phyloP scores from a whole-genome alignment of 768 basidiomycete genomes.

The Omphalotus guepiniiformis region DNA sequence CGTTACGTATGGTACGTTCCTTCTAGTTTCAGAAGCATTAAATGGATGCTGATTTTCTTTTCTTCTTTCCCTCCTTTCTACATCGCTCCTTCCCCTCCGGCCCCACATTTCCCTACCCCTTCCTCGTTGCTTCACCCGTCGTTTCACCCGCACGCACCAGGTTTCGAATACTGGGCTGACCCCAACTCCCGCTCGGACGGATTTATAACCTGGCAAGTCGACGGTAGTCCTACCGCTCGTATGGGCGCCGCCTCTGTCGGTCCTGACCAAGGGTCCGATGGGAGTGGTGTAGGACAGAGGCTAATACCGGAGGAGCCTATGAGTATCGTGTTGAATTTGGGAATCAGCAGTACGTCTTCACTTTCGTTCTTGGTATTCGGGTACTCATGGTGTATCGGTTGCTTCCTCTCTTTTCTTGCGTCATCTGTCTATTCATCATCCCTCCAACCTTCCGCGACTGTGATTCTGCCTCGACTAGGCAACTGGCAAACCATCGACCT shows the following conservation, averaged over 20 bases:
- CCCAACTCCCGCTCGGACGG: conserved; percentile 61
- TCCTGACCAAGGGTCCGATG: conserved; percentile 50
- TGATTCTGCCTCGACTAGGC: conserved; percentile 81
- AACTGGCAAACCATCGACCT: conserved; percentile 74
- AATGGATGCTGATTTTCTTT: conserved; percentile 47
- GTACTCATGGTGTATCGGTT: no score
- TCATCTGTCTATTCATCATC: no score
- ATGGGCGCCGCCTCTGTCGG: conserved; percentile 63
- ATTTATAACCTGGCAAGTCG: conserved; percentile 80
- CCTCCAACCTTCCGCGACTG: conserved; percentile 63
- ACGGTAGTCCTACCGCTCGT: conserved; percentile 67
- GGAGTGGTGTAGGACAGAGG: conserved; percentile 63
- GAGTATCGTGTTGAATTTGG: conserved; percentile 53
- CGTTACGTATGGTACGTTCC: no score
- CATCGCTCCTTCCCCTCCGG: no score
- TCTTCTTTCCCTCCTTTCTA: no score
- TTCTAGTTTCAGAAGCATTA: conserved; percentile 52
- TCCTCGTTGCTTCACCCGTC: conserved; percentile 48
- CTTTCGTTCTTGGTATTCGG: conserved; percentile 6
- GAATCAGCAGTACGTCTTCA: conserved; percentile 1
- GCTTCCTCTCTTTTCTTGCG: no score
- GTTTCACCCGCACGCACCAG: conserved; percentile 52
- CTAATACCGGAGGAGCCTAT: conserved; percentile 91
- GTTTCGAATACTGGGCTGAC: conserved; percentile 78
- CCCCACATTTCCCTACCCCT: no score